Percentiles rank a stretch among this genome's conserved stretches.
These are phyloP conservation scores for Glaciozyma antarctica DNA, from an alignment of 768 basidiomycete species.

Conservation along the genomic window DNA sequence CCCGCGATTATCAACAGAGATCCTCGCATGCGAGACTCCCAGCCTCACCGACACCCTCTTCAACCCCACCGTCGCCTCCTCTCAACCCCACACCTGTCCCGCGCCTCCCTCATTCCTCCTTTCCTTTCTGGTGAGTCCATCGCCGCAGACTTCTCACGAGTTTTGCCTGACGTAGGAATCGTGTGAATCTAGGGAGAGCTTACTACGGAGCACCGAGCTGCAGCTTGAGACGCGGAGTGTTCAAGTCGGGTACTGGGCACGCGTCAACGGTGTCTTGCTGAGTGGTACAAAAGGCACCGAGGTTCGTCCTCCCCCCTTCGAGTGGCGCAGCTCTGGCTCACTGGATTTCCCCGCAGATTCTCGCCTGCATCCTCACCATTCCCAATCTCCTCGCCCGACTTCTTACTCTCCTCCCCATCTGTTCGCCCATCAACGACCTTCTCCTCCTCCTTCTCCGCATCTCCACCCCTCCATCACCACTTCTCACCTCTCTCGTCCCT, in stretches of 20 bases:
- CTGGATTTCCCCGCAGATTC: slow-evolving; percentile 53
- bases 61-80: slow-evolving; percentile 33
- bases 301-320: slow-evolving; percentile 45
- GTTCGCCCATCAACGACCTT: slow-evolving; percentile 82
- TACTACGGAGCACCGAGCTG: slow-evolving; percentile 66
- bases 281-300: slow-evolving; percentile 72
- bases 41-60: slow-evolving; percentile 85
- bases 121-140: slow-evolving; percentile 21
- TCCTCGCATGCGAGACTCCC: slow-evolving; percentile 92
- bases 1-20: slow-evolving; percentile 85
- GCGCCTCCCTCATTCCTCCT: slow-evolving; percentile 15
- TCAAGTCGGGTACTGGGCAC: slow-evolving; percentile 87
- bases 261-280: slow-evolving; percentile 80
- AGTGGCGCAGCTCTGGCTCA: neutral
- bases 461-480: slow-evolving; percentile 37
- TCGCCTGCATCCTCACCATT: slow-evolving; percentile 77
- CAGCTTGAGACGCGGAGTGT: slow-evolving; percentile 79
- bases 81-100: slow-evolving; percentile 20
- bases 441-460: slow-evolving; percentile 65
- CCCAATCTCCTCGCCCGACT: slow-evolving; percentile 71
- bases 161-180: neutral
- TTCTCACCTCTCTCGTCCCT: slow-evolving; percentile 63
- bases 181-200: slow-evolving; percentile 17
- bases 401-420: slow-evolving; percentile 66
- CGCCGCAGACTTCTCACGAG: slow-evolving; percentile 3